Conservation (phyloP, 768 basidiomycete genomes). For the Tremella mesenterica region DNA sequence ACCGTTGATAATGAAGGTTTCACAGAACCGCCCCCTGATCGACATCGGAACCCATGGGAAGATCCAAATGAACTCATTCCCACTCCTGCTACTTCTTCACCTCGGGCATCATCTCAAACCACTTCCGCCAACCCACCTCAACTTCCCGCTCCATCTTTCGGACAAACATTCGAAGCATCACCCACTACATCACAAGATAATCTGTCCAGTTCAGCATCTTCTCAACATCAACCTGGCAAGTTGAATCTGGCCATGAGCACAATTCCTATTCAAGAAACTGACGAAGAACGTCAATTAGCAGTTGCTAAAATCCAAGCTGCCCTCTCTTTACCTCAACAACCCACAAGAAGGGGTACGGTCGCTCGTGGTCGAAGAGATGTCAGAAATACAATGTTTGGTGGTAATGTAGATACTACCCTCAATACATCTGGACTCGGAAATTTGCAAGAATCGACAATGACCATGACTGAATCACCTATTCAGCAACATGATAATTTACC, state of each 20-base stretch:
- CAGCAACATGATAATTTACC: neutral
- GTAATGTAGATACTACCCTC: neutral
- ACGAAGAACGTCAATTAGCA: slow-evolving; percentile 43
- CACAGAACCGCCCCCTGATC: slow-evolving; percentile 45
- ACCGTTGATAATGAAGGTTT: slow-evolving; percentile 46
- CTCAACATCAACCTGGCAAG: slow-evolving; percentile 9
- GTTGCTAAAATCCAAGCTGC: slow-evolving; percentile 43
- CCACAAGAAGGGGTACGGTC: slow-evolving; percentile 26
- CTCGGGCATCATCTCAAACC: neutral
- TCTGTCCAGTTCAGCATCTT: slow-evolving; percentile 14
- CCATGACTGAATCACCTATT: neutral
- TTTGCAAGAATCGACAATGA: too few species aligned
- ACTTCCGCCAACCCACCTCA: slow-evolving; percentile 1
- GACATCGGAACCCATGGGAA: slow-evolving; percentile 45
- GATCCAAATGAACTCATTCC: slow-evolving; percentile 26
- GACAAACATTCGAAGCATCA: slow-evolving; percentile 19
- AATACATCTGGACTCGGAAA: neutral
- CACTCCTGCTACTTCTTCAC: slow-evolving; percentile 3
- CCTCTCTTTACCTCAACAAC: slow-evolving; percentile 36
- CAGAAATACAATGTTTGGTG: slow-evolving; percentile 44
- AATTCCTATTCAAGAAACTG: slow-evolving; percentile 42
- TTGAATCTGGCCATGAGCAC: slow-evolving; percentile 41
- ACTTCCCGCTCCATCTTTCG: slow-evolving; percentile 11
- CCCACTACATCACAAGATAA: slow-evolving; percentile 22
- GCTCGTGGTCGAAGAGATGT: slow-evolving; percentile 46